phyloP scores from a whole-genome alignment of 2,329 filamentous ascomycete species.

The Lecanicillium sp. region DNA sequence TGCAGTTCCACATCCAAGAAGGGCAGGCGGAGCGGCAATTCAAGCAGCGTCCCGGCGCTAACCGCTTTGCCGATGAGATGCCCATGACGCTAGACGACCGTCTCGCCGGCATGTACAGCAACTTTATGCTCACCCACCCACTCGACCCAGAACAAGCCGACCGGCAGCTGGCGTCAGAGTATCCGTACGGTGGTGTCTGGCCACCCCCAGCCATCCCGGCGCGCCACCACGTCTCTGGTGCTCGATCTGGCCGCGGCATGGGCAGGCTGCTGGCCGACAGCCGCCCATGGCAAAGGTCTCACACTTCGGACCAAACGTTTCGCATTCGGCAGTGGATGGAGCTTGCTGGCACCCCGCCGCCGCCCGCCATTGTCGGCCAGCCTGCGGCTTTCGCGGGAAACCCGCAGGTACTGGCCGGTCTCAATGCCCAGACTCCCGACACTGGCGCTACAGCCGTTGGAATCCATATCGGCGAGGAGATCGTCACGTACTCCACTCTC shows the following conservation, averaged over 20 bases:
- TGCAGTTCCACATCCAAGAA: constrained; percentile 40
- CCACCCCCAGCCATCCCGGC: constrained; percentile 66
- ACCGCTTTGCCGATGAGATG: constrained; percentile 41
- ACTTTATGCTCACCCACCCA: constrained; percentile 59
- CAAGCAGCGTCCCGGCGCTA: constrained; percentile 15
- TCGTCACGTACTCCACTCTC: constrained; percentile 63
- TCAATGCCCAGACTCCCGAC: constrained; percentile 12
- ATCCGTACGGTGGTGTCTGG: constrained; percentile 57
- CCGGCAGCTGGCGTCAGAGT: constrained; percentile 20
- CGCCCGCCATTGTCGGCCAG: constrained; percentile 21
- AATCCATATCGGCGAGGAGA: constrained; percentile 44
- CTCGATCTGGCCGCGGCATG: constrained; percentile 16
- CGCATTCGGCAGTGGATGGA: constrained; percentile 71
- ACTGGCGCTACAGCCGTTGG: constrained; percentile 22
- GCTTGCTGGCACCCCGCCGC: constrained; percentile 34
- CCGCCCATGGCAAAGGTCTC: constrained; percentile 39
- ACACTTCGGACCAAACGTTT: constrained; percentile 65
- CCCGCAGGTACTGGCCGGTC: constrained; percentile 12
- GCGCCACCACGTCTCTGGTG: constrained; percentile 39
- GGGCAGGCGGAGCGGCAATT: constrained; percentile 15
- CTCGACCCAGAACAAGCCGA: constrained; percentile 27
- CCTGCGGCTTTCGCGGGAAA: constrained; percentile 15
- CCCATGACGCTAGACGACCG: constrained; percentile 43
- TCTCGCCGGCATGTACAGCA: constrained; percentile 49
- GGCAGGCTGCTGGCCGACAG: constrained; percentile 19